Base-by-base conservation (phyloP, 768 basidiomycete genomes). In the Collybiopsis luxurians region DNA sequence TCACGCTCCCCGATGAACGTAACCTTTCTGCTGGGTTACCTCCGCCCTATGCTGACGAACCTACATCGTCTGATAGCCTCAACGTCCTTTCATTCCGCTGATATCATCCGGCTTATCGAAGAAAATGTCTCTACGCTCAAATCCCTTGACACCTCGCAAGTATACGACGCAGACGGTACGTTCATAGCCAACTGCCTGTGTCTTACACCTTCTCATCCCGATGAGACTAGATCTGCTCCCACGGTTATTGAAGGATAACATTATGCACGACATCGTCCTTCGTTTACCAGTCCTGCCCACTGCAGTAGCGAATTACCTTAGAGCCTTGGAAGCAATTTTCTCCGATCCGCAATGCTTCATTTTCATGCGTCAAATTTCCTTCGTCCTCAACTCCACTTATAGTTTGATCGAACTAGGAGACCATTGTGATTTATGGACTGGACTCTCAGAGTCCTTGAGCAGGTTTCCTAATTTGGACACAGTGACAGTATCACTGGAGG, bases 371-470 rank as follows among this genome's bases (percentile, higher is more conserved):
- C 36, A 21, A 10, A 17, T 39, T 19, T 51, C 50, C 24, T 51
- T 51, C 15, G 34, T 51, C 34, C n/a, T 51, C 50, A 38, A 12
- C 17, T 51, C 50, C 9, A 38, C 50, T n/a, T 51, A 51, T 24
- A 26, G 34, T 6, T 39, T 51, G 36, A 9, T 39, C n/a, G 50
- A 51, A 15, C 31, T 51, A 13, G 50, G 50, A 51, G 31, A 51
- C 15, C 50, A 51, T 40, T 38, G 50, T n/a, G 50, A 51, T 23
- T 23, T 39, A 3, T 51, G 50, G 50, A 34, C 50, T n/a, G 23
- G 23, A 21, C 50, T 51, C 24, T 31, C 50, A 38, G 36, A 24
- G 21, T n/a, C 26, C 34, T 40, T 51, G 15, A 26, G 50, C 13
- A 36, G 36, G 38, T 34, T 36, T 26, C 36, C 50, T 15, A 24